Percentiles rank a stretch among this genome's conserved stretches.
These are phyloP conservation scores for Jatropha curcas DNA, from an alignment of 345 rosid genomes.

Conservation along the genomic window DNA sequence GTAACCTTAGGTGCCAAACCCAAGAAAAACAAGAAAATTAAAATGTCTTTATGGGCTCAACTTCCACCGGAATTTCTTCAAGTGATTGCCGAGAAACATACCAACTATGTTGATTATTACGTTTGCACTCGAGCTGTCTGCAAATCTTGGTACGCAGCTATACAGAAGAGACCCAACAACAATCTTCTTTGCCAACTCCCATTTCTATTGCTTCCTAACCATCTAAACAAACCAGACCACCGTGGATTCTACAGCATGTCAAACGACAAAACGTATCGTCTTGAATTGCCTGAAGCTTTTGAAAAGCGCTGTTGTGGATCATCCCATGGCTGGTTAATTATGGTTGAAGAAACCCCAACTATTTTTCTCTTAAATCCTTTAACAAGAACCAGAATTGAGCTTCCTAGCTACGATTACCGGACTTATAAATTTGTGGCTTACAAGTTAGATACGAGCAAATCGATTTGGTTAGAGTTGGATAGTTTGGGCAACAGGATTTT, in stretches of 20 bases:
- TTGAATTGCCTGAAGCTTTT: conserved; percentile 4
- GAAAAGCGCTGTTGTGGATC: conserved; percentile 21
- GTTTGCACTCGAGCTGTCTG: conserved; percentile 10
- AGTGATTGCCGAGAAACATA: neutral
- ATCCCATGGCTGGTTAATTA: conserved; percentile 17
- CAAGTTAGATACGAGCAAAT: neutral
- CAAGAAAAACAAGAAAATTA: neutral
- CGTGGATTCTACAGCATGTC: conserved; percentile 3
- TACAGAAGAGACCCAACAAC: neutral
- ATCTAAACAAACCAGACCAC: neutral
- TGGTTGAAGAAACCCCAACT: conserved; percentile 12
- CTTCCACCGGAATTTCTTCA: conserved; percentile 17
- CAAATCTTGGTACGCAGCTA: conserved; percentile 11
- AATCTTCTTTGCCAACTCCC: conserved; percentile 7
- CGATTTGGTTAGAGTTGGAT: neutral
- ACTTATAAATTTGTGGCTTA: conserved; percentile 16
- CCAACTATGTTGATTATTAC: conserved; percentile 16
- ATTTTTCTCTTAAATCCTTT: conserved; percentile 14
- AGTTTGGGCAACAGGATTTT: neutral
- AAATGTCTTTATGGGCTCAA: conserved; percentile 13
- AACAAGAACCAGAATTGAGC: conserved; percentile 1
- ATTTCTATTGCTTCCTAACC: conserved; percentile 12
- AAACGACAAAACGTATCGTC: neutral
- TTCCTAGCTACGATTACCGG: conserved; percentile 19
- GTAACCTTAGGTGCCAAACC: neutral